phyloP scores from a whole-genome alignment of 768 basidiomycete species.

The Strobilomyces echinocephalus region DNA sequence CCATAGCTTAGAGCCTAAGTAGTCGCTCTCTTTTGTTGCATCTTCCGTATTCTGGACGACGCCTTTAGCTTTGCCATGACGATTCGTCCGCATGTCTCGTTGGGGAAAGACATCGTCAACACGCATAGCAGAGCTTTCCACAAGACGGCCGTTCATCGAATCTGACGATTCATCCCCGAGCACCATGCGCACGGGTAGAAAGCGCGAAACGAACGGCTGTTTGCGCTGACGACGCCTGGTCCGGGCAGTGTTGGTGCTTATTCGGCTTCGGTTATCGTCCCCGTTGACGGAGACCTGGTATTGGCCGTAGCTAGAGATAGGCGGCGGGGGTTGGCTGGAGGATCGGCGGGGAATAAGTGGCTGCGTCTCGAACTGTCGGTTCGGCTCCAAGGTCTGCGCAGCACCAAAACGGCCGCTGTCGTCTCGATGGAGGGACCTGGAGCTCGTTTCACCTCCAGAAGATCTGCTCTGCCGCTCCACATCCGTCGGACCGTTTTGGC shows the following conservation, averaged over 20 bases:
- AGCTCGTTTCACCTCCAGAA: neutral
- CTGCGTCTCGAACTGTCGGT: conserved; percentile 21
- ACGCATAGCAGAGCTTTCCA: conserved; percentile 23
- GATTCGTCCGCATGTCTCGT: conserved; percentile 2
- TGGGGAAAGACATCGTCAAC: conserved; percentile 39
- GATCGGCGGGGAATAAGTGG: conserved; percentile 28
- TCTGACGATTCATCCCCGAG: conserved; percentile 11
- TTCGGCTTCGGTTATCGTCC: conserved; percentile 29
- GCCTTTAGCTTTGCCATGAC: conserved; percentile 4
- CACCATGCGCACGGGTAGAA: conserved; percentile 29
- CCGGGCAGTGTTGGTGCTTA: conserved; percentile 19
- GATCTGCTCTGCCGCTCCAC: conserved; percentile 13
- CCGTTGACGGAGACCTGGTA: conserved; percentile 3
- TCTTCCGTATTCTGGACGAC: conserved; percentile 23
- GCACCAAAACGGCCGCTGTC: neutral
- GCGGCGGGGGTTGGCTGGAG: conserved; percentile 12
- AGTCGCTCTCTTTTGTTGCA: conserved; percentile 60
- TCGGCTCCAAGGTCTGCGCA: conserved; percentile 5
- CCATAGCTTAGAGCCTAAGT: conserved; percentile 84
- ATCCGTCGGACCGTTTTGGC: conserved; percentile 16
- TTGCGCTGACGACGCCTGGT: conserved; percentile 23
- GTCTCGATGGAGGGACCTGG: conserved; percentile 1
- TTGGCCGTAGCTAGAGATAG: conserved; percentile 17
- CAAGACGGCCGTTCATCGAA: neutral
- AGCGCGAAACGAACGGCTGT: conserved; percentile 32